Conservation (phyloP, 768 basidiomycete species). For the Lyophyllum semitale region DNA sequence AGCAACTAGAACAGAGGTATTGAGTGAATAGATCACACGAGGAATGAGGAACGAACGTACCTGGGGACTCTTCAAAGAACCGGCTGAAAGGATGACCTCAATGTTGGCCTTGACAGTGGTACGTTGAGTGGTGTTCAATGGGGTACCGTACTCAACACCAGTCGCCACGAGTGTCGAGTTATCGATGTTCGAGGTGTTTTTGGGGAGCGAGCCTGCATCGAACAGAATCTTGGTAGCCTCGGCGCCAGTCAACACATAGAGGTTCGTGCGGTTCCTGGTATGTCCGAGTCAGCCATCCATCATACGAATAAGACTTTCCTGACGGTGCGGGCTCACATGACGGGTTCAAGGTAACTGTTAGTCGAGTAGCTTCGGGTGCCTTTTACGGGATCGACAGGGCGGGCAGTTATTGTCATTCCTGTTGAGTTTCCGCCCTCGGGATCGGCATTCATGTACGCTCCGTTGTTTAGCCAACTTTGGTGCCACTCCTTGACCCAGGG, state of each 20-base stretch:
- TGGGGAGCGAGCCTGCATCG: neutral
- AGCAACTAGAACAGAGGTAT: conserved; percentile 38
- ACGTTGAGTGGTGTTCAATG: conserved; percentile 23
- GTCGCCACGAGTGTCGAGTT: conserved; percentile 29
- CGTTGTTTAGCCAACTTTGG: conserved; percentile 10
- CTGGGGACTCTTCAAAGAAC: conserved; percentile 20
- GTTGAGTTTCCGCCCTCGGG: conserved; percentile 12
- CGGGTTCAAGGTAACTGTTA: conserved; percentile 16
- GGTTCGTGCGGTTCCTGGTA: conserved; percentile 23
- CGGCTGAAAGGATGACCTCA: conserved; percentile 51
- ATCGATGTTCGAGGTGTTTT: neutral
- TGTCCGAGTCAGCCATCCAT: neutral
- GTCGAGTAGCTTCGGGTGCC: conserved; percentile 17
- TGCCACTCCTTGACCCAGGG: conserved; percentile 15
- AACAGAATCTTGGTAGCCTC: conserved; percentile 27
- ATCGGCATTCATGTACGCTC: conserved; percentile 14
- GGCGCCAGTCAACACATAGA: conserved; percentile 33
- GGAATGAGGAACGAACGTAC: neutral
- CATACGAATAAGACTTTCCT: neutral
- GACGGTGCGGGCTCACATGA: neutral
- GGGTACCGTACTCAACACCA: conserved; percentile 43
- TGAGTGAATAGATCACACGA: neutral
- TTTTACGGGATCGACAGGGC: conserved; percentile 17
- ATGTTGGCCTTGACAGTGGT: conserved; percentile 36
- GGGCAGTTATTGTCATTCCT: conserved; percentile 12